A percentile compares a stretch with the other conserved stretches of the same genome.
Evolutionary conservation across 805 yeast genomes (phyloP).

Genomic region (Candida yuanshanica): DNA sequence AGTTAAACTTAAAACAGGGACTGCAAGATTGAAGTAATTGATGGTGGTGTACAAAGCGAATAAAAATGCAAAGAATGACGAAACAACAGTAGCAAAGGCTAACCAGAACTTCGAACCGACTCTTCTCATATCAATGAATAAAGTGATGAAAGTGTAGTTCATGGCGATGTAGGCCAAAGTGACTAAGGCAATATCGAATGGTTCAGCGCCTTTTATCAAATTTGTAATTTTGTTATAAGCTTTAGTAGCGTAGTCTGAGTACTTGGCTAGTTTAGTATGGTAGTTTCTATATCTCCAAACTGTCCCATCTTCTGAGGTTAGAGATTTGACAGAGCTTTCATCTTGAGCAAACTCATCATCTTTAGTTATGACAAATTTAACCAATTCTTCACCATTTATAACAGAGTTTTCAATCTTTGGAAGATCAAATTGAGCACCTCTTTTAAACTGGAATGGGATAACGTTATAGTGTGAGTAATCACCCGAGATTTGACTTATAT

Average conservation of each 20-base stretch:
- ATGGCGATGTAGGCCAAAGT: conserved; percentile 79
- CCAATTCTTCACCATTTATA: conserved; percentile 36
- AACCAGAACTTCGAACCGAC: conserved; percentile 87
- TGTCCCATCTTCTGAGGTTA: conserved; percentile 35
- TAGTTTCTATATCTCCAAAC: conserved; percentile 56
- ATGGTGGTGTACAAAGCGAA: conserved; percentile 67
- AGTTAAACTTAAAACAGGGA: conserved; percentile 68
- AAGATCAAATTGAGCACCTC: conserved; percentile 32
- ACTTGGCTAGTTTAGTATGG: conserved; percentile 48
- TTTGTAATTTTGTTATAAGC: conserved; percentile 35
- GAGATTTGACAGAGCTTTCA: conserved; percentile 7
- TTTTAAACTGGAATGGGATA: conserved; percentile 53
- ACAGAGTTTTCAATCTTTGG: conserved; percentile 39
- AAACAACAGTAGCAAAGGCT: conserved; percentile 68
- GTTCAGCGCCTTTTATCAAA: conserved; percentile 66
- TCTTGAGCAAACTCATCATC: conserved; percentile 9
- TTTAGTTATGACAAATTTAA: conserved; percentile 34
- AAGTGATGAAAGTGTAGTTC: conserved; percentile 73
- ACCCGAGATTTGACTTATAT: conserved; percentile 29
- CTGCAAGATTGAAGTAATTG: conserved; percentile 47
- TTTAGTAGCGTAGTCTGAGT: conserved; percentile 45
- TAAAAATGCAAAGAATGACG: conserved; percentile 78
- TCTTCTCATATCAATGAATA: conserved; percentile 68
- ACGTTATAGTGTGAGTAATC: conserved; percentile 43
- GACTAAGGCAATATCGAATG: conserved; percentile 76